Percentiles rank a stretch among this genome's conserved stretches.
Conservation (phyloP, 2,329 filamentous ascomycete genomes). For the Ilyonectria robusta region DNA sequence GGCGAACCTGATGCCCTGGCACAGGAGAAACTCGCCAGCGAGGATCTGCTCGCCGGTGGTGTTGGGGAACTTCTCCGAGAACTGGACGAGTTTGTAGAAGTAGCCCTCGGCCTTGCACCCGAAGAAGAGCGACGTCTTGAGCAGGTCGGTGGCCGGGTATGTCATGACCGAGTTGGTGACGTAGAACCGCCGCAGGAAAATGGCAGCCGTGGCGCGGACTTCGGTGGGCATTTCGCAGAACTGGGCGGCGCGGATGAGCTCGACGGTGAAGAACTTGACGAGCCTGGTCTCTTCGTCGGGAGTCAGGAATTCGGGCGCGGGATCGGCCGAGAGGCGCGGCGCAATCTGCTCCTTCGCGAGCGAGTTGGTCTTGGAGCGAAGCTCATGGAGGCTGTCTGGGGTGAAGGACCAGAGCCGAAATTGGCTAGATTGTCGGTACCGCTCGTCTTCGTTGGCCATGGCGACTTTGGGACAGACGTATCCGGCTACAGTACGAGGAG, state of each 20-base stretch:
- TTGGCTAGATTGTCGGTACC: conserved; percentile 92
- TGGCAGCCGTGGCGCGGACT: conserved; percentile 78
- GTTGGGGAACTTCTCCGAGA: conserved; percentile 78
- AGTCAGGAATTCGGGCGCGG: conserved; percentile 83
- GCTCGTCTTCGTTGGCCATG: conserved; percentile 88
- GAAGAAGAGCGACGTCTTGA: conserved; percentile 92
- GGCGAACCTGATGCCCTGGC: conserved; percentile 92
- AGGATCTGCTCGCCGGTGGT: conserved; percentile 86
- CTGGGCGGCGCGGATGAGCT: conserved; percentile 69
- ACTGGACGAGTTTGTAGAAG: conserved; percentile 76
- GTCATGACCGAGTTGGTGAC: conserved; percentile 96
- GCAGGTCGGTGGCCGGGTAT: conserved; percentile 90
- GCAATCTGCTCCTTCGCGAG: conserved; percentile 77
- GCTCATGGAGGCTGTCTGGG: conserved; percentile 75
- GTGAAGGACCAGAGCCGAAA: conserved; percentile 95
- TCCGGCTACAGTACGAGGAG: background rate
- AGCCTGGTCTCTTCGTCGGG: conserved; percentile 86
- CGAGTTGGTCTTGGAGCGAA: conserved; percentile 84
- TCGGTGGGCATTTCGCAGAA: conserved; percentile 67
- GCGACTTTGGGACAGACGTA: conserved; percentile 29
- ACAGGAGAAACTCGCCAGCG: conserved; percentile 92
- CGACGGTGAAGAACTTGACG: conserved; percentile 81
- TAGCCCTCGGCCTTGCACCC: conserved; percentile 93
- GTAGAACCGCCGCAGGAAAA: conserved; percentile 96
- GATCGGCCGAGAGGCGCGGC: conserved; percentile 66